Percentiles rank a stretch among this genome's conserved stretches.
These are phyloP conservation scores for Ophiosphaerella narmari DNA, from an alignment of 2,329 filamentous ascomycete species.

Conservation along the genomic window DNA sequence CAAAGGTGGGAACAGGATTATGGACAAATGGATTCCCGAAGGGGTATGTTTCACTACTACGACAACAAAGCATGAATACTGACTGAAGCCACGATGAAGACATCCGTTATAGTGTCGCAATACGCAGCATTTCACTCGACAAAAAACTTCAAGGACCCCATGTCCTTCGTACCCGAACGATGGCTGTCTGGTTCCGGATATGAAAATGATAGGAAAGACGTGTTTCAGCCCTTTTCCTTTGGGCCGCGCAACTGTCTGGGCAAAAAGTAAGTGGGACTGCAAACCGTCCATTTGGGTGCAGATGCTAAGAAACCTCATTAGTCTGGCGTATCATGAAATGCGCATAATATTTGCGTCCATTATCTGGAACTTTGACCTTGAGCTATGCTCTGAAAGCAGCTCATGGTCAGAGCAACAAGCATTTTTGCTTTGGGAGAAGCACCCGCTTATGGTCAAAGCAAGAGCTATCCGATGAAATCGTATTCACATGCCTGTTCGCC, in stretches of 20 bases:
- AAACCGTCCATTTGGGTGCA: not conserved
- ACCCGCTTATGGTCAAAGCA: not conserved
- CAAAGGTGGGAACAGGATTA: constrained; percentile 2
- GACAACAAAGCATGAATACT: not conserved
- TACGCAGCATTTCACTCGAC: constrained; percentile 21
- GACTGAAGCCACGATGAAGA: not conserved
- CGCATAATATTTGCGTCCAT: not conserved
- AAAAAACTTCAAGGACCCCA: constrained; percentile 27
- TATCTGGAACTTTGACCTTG: not conserved
- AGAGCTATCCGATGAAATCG: not conserved
- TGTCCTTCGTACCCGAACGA: constrained; percentile 31
- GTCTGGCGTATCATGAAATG: not conserved
- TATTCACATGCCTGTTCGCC: no score
- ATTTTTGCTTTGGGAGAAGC: not conserved
- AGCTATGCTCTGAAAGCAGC: not conserved
- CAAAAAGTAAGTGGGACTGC: constrained; percentile 1
- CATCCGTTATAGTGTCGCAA: constrained; percentile 10
- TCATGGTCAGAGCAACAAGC: not conserved
- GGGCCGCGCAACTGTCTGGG: constrained; percentile 27
- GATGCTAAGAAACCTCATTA: not conserved
- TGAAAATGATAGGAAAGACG: constrained; percentile 5
- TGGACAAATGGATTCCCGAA: not conserved
- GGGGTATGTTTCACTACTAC: not conserved
- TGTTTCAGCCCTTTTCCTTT: constrained; percentile 14
- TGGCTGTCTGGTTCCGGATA: constrained; percentile 19